Evolutionary conservation across 176 grass and related monocot genomes (phyloP), one percentile per base, ranked within the genome.

Genomic region (Avena insularis): DNA sequence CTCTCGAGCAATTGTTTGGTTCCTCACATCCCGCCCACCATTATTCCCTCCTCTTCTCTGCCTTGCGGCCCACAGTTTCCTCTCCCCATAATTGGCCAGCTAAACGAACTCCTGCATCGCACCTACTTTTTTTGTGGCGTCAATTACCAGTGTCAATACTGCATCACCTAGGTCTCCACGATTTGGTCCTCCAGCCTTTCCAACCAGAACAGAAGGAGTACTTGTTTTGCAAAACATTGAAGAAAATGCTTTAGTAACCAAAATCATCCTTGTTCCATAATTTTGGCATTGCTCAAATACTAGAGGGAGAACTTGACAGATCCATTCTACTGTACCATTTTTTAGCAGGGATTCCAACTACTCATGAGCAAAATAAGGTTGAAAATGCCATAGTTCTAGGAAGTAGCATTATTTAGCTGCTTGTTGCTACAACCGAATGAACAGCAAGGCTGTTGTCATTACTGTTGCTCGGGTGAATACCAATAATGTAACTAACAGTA

Each of bases 361-460:
- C 6, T 59, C n/a, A 78, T 31, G 9, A 57, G 78, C 50, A 83
- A 83, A 49, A 51, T 9, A 80, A 51, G 36, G 56, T 58, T 79
- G 12, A 54, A 64, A 73, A 23, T 77, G n/a, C 21, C 16, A 35
- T 66, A 64, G 13, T 79, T 70, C 55, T 60, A 45, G 19, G 35
- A 43, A 58, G 25, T 3, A 45, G 12, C 50, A 19, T n/a, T 55
- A 20, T 49, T 14, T 77, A 53, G 25, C 14, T n/a, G 13, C 8
- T 50, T 69, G 27, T 36, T 50, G 19, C 9, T 79, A 78, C 46
- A 79, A 51, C 29, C 47, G 1, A 51, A 50, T 50, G 45, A 74
- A 75, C 6, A 50, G 20, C 20, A 47, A 75, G 46, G 20, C 49
- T 31, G 10, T 81, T 75, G 50, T 46, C 46, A 47, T 72, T 76